Conservation (phyloP, 805 yeast species). For the Candida piceae region DNA sequence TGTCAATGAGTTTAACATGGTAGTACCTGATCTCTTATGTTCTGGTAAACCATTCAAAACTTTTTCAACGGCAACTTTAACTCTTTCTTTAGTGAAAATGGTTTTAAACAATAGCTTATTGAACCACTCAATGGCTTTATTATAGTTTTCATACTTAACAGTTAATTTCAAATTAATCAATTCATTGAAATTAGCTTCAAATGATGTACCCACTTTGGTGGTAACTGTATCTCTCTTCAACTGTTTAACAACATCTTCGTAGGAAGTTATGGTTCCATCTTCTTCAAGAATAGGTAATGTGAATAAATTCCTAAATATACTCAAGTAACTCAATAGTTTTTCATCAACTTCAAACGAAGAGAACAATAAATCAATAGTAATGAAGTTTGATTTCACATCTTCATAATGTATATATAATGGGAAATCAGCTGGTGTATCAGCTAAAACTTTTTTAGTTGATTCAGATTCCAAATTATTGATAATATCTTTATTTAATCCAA, state of each 20-base stretch:
- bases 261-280: slow-evolving; percentile 55
- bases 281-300: slow-evolving; percentile 64
- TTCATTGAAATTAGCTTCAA: slow-evolving; percentile 61
- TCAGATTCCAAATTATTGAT: slow-evolving; percentile 21
- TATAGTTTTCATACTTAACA: slow-evolving; percentile 58
- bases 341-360: slow-evolving; percentile 50
- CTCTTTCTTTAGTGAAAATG: slow-evolving; percentile 67
- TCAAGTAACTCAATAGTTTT: slow-evolving; percentile 56
- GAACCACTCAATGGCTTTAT: slow-evolving; percentile 73
- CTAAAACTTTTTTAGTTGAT: slow-evolving; percentile 14
- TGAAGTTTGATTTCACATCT: slow-evolving; percentile 72
- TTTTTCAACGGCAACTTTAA: slow-evolving; percentile 61
- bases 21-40: slow-evolving; percentile 54
- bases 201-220: slow-evolving; percentile 50
- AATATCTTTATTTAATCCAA: slow-evolving; percentile 41
- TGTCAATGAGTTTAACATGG: slow-evolving; percentile 62
- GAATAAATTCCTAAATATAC: slow-evolving; percentile 61
- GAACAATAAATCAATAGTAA: slow-evolving; percentile 58
- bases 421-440: slow-evolving; percentile 39
- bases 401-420: slow-evolving; percentile 77
- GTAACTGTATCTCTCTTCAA: slow-evolving; percentile 71
- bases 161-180: slow-evolving; percentile 55
- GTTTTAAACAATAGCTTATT: slow-evolving; percentile 57
- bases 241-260: slow-evolving; percentile 70
- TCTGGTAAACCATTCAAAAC: slow-evolving; percentile 57